These are phyloP conservation scores for Xylariaceae sp. DNA, from an alignment of 2,329 filamentous ascomycete genomes.

Conservation along the genomic window DNA sequence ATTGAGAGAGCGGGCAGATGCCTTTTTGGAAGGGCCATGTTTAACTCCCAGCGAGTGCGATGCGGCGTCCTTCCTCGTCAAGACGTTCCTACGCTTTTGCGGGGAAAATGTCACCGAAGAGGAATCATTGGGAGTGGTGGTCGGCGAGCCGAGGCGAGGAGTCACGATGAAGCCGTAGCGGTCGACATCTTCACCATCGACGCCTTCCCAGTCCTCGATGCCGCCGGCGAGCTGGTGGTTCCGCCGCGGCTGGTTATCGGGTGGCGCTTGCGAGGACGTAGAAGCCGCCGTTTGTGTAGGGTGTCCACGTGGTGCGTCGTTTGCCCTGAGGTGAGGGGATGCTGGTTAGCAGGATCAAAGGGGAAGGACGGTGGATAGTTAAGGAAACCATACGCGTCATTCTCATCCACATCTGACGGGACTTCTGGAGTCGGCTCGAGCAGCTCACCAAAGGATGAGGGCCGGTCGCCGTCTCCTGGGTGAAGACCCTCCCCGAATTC, in stretches of 20 bases:
- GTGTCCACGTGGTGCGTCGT: slow-evolving; percentile 29
- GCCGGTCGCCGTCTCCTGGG: slow-evolving; percentile 51
- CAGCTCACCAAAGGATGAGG: slow-evolving; percentile 46
- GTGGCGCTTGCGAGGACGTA: slow-evolving; percentile 34
- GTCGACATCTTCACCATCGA: slow-evolving; percentile 60
- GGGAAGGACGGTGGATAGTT: slow-evolving; percentile 29
- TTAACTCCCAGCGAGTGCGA: slow-evolving; percentile 39
- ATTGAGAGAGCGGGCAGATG: slow-evolving; percentile 57
- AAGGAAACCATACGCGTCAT: slow-evolving; percentile 59
- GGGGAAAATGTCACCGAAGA: slow-evolving; percentile 44
- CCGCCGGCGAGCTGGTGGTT: slow-evolving; percentile 54
- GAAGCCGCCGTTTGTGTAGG: slow-evolving; percentile 30
- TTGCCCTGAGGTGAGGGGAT: slow-evolving; percentile 26
- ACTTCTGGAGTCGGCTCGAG: slow-evolving; percentile 50
- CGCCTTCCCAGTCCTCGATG: slow-evolving; percentile 66
- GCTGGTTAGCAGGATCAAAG: slow-evolving; percentile 31
- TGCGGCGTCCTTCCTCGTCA: slow-evolving; percentile 40
- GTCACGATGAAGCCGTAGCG: slow-evolving; percentile 65
- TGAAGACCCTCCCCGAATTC: slow-evolving; percentile 52
- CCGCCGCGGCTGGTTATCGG: slow-evolving; percentile 38
- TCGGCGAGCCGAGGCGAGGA: slow-evolving; percentile 39
- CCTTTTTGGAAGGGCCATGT: slow-evolving; percentile 51
- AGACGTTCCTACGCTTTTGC: slow-evolving; percentile 44
- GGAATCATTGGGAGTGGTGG: slow-evolving; percentile 40
- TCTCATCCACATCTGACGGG: slow-evolving; percentile 51